Conservation (phyloP, 2,329 filamentous ascomycete genomes). For the Graphilbum fragrans region DNA sequence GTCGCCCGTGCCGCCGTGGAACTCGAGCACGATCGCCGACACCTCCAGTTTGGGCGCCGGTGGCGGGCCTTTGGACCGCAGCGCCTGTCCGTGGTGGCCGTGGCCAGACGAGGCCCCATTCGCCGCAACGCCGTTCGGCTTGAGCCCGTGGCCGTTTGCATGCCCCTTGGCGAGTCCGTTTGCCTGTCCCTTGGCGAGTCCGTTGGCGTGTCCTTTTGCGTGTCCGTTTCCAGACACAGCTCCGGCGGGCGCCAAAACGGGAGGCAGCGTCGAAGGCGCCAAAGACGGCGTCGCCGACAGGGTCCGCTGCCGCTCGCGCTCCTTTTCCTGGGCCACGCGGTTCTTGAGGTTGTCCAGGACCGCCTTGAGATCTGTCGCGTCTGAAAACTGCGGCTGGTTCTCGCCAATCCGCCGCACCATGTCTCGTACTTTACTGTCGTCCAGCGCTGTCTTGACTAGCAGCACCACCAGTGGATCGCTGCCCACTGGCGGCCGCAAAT, state of each 20-base stretch:
- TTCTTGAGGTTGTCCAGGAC: constrained; percentile 35
- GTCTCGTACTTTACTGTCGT: constrained; percentile 34
- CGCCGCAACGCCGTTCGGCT: not conserved
- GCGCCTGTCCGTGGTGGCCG: constrained; percentile 26
- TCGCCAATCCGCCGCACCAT: constrained; percentile 43
- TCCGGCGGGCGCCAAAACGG: not conserved
- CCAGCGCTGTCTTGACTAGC: constrained; percentile 44
- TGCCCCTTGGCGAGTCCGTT: not conserved
- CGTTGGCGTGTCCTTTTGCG: no score
- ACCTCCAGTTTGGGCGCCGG: constrained; percentile 45
- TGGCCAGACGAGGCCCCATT: constrained; percentile 14
- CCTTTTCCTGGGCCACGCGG: constrained; percentile 19
- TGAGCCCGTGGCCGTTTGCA: not conserved
- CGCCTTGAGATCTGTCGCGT: constrained; percentile 41
- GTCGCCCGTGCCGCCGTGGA: constrained; percentile 55
- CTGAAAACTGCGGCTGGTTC: constrained; percentile 35
- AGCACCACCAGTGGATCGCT: constrained; percentile 44
- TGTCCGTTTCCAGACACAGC: not conserved
- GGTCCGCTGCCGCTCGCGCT: not conserved
- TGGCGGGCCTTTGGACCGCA: constrained; percentile 48
- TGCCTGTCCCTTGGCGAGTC: not conserved
- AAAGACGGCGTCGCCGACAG: constrained; percentile 9
- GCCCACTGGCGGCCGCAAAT: constrained; percentile 38
- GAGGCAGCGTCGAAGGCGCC: not conserved
- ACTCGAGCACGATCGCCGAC: constrained; percentile 58